These are phyloP conservation scores for Oryza meridionalis DNA, from an alignment of 176 grass and related monocot species.

Conservation along the genomic window DNA sequence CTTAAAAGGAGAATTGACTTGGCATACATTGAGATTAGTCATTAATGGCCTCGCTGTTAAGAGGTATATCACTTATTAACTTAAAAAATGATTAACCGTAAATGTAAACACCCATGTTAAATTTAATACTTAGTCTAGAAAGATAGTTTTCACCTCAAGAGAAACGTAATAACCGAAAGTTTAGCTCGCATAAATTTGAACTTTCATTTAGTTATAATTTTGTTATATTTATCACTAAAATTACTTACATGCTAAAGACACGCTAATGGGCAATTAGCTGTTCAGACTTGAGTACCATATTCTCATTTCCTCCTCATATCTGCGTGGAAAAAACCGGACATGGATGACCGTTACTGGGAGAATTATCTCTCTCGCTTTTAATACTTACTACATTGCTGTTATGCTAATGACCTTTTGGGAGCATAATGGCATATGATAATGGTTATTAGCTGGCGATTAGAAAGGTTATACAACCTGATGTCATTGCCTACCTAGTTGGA, in stretches of 20 bases:
- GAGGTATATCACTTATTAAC: too few relatives aligned
- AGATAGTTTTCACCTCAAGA: too few relatives aligned
- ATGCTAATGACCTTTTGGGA: neutral
- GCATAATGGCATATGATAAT: neutral
- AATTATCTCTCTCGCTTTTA: neutral
- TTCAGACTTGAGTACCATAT: neutral
- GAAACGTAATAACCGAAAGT: too few relatives aligned
- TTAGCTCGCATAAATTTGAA: neutral
- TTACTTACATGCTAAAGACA: neutral
- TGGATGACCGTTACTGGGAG: neutral
- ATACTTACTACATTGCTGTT: neutral
- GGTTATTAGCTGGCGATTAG: constrained; percentile 8
- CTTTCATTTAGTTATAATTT: neutral
- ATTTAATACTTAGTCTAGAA: too few relatives aligned
- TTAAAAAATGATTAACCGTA: too few relatives aligned
- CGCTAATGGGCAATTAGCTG: neutral
- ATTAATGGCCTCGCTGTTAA: too few relatives aligned
- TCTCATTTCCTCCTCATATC: neutral
- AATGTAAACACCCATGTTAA: too few relatives aligned
- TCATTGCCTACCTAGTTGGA: neutral
- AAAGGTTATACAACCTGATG: neutral
- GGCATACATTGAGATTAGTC: too few relatives aligned
- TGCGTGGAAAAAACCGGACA: neutral
- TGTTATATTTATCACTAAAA: too few relatives aligned
- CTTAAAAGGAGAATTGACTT: too few relatives aligned